Evolutionary conservation across 2,329 filamentous ascomycete genomes (phyloP).

Genomic region (Ophiostoma angusticollis): DNA sequence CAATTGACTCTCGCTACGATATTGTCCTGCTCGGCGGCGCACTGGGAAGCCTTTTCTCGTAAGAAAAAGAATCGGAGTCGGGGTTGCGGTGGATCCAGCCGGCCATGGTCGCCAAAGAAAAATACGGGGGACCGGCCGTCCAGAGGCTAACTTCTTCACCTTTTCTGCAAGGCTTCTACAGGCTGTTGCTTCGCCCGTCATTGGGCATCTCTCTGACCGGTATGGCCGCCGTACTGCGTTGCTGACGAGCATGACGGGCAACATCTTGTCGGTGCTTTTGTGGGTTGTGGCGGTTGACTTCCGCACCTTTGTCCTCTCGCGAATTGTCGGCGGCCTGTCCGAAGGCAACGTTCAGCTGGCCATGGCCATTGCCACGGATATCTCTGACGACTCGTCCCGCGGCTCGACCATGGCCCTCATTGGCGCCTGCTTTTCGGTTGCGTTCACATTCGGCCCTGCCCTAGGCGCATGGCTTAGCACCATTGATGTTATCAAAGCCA

Average conservation of each 20-base stretch:
- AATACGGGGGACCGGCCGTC: neutral
- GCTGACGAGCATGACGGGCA: slow-evolving; percentile 82
- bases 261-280: slow-evolving; percentile 82
- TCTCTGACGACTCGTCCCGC: slow-evolving; percentile 72
- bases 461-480: slow-evolving; percentile 76
- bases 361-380: slow-evolving; percentile 91
- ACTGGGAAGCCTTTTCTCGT: slow-evolving; percentile 80
- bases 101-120: too few species aligned
- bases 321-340: slow-evolving; percentile 81
- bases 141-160: neutral
- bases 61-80: too few species aligned
- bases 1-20: slow-evolving; percentile 93
- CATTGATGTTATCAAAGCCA: slow-evolving; percentile 65
- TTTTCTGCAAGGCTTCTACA: slow-evolving; percentile 56
- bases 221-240: slow-evolving; percentile 80
- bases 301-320: slow-evolving; percentile 86
- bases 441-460: slow-evolving; percentile 91
- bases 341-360: slow-evolving; percentile 96
- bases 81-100: too few species aligned
- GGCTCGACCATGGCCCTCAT: slow-evolving; percentile 93
- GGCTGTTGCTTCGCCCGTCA: slow-evolving; percentile 81
- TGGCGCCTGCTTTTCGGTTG: slow-evolving; percentile 90
- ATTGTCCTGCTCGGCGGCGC: slow-evolving; percentile 91
- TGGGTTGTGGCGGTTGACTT: slow-evolving; percentile 94
- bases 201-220: slow-evolving; percentile 75